Conservation (phyloP, 176 grass and related monocot species). For the Rhipidocladum racemiflorum region DNA sequence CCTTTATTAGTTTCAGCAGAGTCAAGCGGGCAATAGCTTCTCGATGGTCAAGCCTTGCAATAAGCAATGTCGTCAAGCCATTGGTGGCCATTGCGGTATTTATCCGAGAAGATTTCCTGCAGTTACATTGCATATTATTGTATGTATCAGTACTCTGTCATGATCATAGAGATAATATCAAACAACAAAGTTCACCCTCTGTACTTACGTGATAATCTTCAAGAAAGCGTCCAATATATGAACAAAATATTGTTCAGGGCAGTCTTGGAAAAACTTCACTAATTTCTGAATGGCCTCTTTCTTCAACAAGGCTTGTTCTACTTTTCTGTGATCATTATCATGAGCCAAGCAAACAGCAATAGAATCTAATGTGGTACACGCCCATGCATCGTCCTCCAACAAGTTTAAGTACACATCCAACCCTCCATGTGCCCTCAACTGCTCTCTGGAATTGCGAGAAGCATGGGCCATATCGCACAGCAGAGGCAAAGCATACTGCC, state of each 20-base stretch:
- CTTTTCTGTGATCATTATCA: conserved; percentile 89
- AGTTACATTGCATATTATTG: conserved; percentile 22
- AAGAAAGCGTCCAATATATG: conserved; percentile 92
- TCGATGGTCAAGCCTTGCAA: conserved; percentile 86
- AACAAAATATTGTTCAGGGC: conserved; percentile 91
- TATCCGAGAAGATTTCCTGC: conserved; percentile 91
- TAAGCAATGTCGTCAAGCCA: conserved; percentile 89
- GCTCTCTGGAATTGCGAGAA: conserved; percentile 93
- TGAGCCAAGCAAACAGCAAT: conserved; percentile 94
- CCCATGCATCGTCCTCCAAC: conserved; percentile 90
- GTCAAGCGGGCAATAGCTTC: conserved; percentile 95
- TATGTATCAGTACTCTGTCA: conserved; percentile 13
- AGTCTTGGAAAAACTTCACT: conserved; percentile 90
- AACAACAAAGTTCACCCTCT: not conserved
- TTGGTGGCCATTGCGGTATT: conserved; percentile 94
- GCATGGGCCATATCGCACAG: conserved; percentile 99
- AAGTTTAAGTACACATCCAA: conserved; percentile 89
- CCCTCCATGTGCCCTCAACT: conserved; percentile 90
- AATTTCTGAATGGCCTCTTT: conserved; percentile 85
- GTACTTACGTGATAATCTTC: conserved; percentile 97
- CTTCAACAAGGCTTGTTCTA: conserved; percentile 88
- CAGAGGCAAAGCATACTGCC: conserved; percentile 85
- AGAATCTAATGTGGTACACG: conserved; percentile 79
- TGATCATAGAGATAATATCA: conserved; percentile 14
- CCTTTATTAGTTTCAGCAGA: conserved; percentile 98